Evolutionary conservation across 306 rosid genomes (phyloP).

Genomic region (Cercis canadensis): DNA sequence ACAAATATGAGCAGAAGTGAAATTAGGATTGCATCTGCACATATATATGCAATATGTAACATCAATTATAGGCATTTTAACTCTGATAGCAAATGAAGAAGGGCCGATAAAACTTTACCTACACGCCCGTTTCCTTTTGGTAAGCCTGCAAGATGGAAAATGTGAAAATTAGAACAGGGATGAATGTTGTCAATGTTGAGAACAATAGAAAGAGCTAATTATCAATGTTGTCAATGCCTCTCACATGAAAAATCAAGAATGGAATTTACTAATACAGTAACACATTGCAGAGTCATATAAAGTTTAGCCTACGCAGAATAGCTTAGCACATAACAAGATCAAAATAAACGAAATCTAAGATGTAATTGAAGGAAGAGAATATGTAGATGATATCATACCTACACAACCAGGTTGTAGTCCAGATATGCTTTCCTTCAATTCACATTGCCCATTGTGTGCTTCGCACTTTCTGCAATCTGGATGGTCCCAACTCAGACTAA

Average conservation of each 20-base stretch:
- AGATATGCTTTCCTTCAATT: slow-evolving; percentile 7
- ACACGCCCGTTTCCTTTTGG: background rate
- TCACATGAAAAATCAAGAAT: too few relatives aligned
- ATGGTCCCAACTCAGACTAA: slow-evolving; percentile 27
- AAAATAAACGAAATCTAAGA: background rate
- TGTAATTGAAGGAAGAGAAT: background rate
- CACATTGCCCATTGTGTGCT: slow-evolving; percentile 21
- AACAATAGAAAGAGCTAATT: too few relatives aligned
- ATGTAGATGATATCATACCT: background rate
- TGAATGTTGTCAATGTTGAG: too few relatives aligned
- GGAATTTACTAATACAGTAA: too few relatives aligned
- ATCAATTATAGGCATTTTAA: background rate
- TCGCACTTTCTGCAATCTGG: slow-evolving; percentile 34
- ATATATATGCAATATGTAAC: too few relatives aligned
- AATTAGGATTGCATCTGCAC: slow-evolving; percentile 35
- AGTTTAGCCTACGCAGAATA: too few relatives aligned
- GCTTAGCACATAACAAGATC: too few relatives aligned
- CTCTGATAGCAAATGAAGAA: background rate
- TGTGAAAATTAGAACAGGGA: too few relatives aligned
- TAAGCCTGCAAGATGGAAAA: slow-evolving; percentile 10
- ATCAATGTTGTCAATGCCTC: too few relatives aligned
- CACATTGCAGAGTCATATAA: too few relatives aligned
- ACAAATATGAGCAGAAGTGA: slow-evolving; percentile 8
- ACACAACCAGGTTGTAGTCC: background rate
- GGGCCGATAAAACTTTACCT: slow-evolving; percentile 30